Base-by-base conservation (phyloP, 345 rosid genomes). In the Rhodomyrtus tomentosa region DNA sequence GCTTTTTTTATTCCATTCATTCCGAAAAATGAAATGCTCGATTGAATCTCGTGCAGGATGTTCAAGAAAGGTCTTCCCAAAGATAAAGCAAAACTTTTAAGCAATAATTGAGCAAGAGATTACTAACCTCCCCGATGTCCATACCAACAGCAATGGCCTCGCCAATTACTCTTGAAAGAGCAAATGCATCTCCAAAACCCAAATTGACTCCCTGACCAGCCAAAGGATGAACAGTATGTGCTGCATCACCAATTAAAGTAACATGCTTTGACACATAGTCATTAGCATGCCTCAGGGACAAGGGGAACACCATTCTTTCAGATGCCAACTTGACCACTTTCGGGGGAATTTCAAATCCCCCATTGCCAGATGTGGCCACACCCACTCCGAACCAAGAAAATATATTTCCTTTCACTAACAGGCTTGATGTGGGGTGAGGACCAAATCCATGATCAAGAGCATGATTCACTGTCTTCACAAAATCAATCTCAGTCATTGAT, bases 141-240 rank as follows among this genome's bases (percentile, higher is more conserved):
- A 85, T 83, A 79, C 99, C 99, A 79, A 95, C 92, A 21, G 98
- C 98, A 88, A 95, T 85, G 25, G 98, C 96, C 81, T 94, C 95
- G 3, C 93, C 88, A 59, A 97, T 90, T 68, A 92, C 88, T 88
- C 90, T 92, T 18, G 98, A 92, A 89, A 97, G 98, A 82, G 94
- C 85, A 82, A 83, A 90, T 72, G 98, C 97, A 85, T 96, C 99
- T 74, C 94, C 96, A 85, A 95, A 95, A 72, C 99, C 99, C 90
- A 97, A 83, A 91, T 97, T 95, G 38, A 95, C 99, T 84, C 99
- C 98, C 89, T 97, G 99, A 85, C 98, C 99, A 50, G 98, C 99
- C 88, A 95, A 89, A 12, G 99, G 99, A 88, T 95, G 98, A 83
- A 97, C 95, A 21, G 98, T 92, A 81, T 95, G 99, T 58, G 99